Percentiles rank a stretch among this genome's conserved stretches.
Evolutionary conservation across 768 basidiomycete species (phyloP).

Genomic region (Rhizopogon roseolus): DNA sequence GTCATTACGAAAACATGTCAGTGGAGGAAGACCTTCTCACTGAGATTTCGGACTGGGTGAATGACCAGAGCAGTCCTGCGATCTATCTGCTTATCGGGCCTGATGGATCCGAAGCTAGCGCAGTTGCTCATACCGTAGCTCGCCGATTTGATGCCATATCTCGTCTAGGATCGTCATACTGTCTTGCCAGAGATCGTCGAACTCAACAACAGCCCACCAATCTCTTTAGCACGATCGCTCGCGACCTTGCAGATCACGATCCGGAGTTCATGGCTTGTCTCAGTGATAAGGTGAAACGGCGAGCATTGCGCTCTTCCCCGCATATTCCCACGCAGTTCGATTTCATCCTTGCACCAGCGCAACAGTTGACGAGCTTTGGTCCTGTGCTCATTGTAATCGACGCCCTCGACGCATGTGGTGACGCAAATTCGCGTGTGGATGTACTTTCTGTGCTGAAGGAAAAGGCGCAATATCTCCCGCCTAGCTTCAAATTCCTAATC

Average conservation of each 20-base stretch:
- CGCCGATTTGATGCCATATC: conserved; percentile 1
- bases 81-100: conserved; percentile 11
- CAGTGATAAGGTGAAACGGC: neutral
- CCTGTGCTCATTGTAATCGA: conserved; percentile 23
- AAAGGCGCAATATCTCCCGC: conserved; percentile 35
- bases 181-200: conserved; percentile 4
- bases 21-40: conserved; percentile 6
- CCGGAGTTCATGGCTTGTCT: neutral
- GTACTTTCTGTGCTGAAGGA: conserved; percentile 27
- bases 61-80: neutral
- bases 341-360: neutral
- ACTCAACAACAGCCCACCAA: neutral
- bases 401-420: conserved; percentile 15
- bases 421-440: neutral
- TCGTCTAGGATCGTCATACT: conserved; percentile 15
- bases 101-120: conserved; percentile 11
- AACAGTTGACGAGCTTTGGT: neutral
- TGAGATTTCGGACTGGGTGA: conserved; percentile 12
- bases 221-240: conserved; percentile 16
- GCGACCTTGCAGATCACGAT: conserved; percentile 14
- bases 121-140: conserved; percentile 10
- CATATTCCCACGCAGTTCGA: neutral
- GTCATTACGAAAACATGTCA: neutral
- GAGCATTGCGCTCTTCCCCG: neutral
- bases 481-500: conserved; percentile 32